Evolutionary conservation across 257 asterid genomes (phyloP), one percentile per base, ranked within the genome.

Genomic region (Scutellaria barbata): DNA sequence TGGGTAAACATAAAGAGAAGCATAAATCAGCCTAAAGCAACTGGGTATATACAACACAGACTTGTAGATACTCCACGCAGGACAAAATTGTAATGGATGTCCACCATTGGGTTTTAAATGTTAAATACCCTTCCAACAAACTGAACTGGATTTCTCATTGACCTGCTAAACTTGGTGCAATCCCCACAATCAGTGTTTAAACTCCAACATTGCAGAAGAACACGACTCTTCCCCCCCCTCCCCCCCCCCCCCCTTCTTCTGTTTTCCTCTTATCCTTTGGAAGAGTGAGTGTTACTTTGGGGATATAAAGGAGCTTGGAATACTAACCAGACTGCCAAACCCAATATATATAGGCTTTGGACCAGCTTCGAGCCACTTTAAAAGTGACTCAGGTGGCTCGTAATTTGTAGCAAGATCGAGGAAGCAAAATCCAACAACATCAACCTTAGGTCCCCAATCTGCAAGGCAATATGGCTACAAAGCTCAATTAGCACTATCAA

Each of bases 391-490:
- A 2, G 98, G 96, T 47, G 96, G 98, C 73, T 85, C 86, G 76
- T 87, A 94, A 77, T 87, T 88, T 52, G 96, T 74, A 37, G 97
- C 96, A 63, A 94, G 96, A 89, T 90, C 98, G 61, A 94, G 97
- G 89, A 94, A 94, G 89, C 97, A 94, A 85, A 94, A 94, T 56
- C 98, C 97, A 76, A 94, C 98, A 8, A 94, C 97, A 69, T 94
- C 98, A 70, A 94, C 83, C 85, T 87, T 89, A 53, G 92, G 88
- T 60, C 98, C 98, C 98, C 98, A 94, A 79, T 94, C 98, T 94
- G 92, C 88, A 86, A 82, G 77, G 79, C 43, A 76, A 70, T 54
- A 77, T 39, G 61, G 69, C 78, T 63, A 74, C 10, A 70, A 25
- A 57, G 80, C 76, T 63, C 57, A 58, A 30, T 72, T 45, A 70